These are phyloP conservation scores for Boletus tomentosulus DNA, from an alignment of 768 basidiomycete species.

Conservation along the genomic window DNA sequence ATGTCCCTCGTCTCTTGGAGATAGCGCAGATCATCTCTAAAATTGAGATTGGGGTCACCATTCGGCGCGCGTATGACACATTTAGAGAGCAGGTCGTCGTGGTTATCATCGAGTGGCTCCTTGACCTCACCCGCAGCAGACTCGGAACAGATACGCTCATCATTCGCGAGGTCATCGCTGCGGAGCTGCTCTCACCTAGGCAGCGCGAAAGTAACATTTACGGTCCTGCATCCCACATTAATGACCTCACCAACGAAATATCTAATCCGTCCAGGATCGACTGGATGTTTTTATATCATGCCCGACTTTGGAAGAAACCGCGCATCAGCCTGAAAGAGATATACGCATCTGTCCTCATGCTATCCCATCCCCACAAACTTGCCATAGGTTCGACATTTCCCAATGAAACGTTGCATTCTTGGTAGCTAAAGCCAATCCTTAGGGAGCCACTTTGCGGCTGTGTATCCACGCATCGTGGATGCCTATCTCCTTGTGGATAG, in stretches of 20 bases:
- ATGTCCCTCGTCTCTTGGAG: slow-evolving; percentile 55
- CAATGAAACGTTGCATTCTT: background rate
- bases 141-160: slow-evolving; percentile 63
- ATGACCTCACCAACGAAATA: slow-evolving; percentile 37
- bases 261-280: slow-evolving; percentile 62
- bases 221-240: slow-evolving; percentile 34
- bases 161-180: slow-evolving; percentile 68
- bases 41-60: slow-evolving; percentile 88
- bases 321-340: slow-evolving; percentile 78
- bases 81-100: slow-evolving; percentile 83
- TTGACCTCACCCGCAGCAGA: slow-evolving; percentile 73
- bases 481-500: slow-evolving; percentile 90
- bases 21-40: slow-evolving; percentile 75
- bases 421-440: slow-evolving; percentile 2
- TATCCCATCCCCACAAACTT: slow-evolving; percentile 71
- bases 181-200: slow-evolving; percentile 62
- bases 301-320: slow-evolving; percentile 81
- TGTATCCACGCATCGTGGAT: slow-evolving; percentile 85
- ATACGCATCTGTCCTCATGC: slow-evolving; percentile 67
- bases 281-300: slow-evolving; percentile 76
- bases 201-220: slow-evolving; percentile 47
- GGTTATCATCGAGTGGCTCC: slow-evolving; percentile 82
- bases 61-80: slow-evolving; percentile 81
- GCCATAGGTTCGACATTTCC: slow-evolving; percentile 59
- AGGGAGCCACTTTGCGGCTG: slow-evolving; percentile 82